Conservation (phyloP, 192 early-diverging fungal species). For the Umbelopsis vinacea region DNA sequence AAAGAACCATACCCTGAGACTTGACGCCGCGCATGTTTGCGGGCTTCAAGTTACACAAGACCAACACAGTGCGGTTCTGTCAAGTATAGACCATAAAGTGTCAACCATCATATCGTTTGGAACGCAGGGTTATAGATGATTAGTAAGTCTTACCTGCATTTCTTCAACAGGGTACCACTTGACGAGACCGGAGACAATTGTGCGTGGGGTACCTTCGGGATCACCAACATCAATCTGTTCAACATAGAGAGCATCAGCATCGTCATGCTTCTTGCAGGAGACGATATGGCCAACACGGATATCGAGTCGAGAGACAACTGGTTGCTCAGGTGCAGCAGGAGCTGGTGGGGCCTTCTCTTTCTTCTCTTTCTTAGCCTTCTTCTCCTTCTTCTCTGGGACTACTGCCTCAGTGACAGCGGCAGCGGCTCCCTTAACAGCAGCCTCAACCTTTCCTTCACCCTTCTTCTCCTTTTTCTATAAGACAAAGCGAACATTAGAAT, state of each 20-base stretch:
- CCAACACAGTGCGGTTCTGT: slow-evolving; percentile 63
- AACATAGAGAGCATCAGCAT: slow-evolving; percentile 95
- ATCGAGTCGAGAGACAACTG: slow-evolving; percentile 80
- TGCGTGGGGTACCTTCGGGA: slow-evolving; percentile 79
- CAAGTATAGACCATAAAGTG: not conserved
- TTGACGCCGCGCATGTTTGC: slow-evolving; percentile 93
- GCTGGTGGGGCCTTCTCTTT: slow-evolving; percentile 60
- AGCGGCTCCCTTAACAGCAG: slow-evolving; percentile 27
- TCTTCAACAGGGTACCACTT: slow-evolving; percentile 90
- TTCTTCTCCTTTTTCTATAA: slow-evolving; percentile 40
- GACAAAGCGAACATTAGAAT: not conserved
- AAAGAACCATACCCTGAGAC: slow-evolving; percentile 95
- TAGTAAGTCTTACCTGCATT: slow-evolving; percentile 68
- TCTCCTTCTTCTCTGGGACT: slow-evolving; percentile 47
- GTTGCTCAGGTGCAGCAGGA: slow-evolving; percentile 57
- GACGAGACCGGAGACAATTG: slow-evolving; percentile 92
- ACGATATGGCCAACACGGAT: slow-evolving; percentile 92
- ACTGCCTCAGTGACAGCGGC: slow-evolving; percentile 37
- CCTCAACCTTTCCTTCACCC: slow-evolving; percentile 35
- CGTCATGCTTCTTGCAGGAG: slow-evolving; percentile 85
- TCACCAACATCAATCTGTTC: slow-evolving; percentile 95
- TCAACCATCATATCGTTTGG: slow-evolving; percentile 43
- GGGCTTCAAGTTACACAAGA: slow-evolving; percentile 96
- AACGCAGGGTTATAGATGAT: slow-evolving; percentile 30
- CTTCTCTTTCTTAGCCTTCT: slow-evolving; percentile 66